Percentiles rank a stretch among this genome's conserved stretches.
Evolutionary conservation across 345 rosid genomes (phyloP).

Genomic region (Brassica juncea): DNA sequence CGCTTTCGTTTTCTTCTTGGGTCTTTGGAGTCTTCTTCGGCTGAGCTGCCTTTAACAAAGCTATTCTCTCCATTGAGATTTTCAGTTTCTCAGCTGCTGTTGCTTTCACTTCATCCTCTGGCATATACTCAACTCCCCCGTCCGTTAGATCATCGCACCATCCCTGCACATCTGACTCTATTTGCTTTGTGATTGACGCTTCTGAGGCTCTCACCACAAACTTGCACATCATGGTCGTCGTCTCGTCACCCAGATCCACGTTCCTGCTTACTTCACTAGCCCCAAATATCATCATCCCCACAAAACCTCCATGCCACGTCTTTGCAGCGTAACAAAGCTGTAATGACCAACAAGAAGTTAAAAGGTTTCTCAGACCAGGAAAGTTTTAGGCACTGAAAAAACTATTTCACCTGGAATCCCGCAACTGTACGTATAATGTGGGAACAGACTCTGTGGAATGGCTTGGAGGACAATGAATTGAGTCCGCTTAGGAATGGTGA

Average conservation of each 20-base stretch:
- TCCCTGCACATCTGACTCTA: conserved; percentile 89
- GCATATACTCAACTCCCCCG: conserved; percentile 94
- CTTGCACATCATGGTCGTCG: conserved; percentile 96
- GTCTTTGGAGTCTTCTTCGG: conserved; percentile 64
- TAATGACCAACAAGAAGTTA: neutral
- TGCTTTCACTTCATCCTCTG: conserved; percentile 93
- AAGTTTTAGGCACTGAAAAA: neutral
- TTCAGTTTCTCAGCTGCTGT: conserved; percentile 87
- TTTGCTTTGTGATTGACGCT: conserved; percentile 87
- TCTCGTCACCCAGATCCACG: conserved; percentile 94
- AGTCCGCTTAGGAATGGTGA: conserved; percentile 94
- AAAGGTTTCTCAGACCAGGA: conserved; percentile 23
- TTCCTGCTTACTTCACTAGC: conserved; percentile 99
- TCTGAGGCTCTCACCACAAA: conserved; percentile 97
- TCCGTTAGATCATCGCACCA: conserved; percentile 97
- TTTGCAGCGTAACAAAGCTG: conserved; percentile 98
- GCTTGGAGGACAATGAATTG: conserved; percentile 86
- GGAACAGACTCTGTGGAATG: conserved; percentile 91
- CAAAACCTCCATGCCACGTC: conserved; percentile 94
- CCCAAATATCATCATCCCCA: conserved; percentile 96
- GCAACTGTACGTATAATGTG: conserved; percentile 94
- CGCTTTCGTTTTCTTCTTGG: conserved; percentile 51
- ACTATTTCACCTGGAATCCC: conserved; percentile 80
- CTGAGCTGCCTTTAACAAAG: conserved; percentile 85
- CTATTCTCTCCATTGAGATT: conserved; percentile 91